Percentiles rank a stretch among this genome's conserved stretches.
Evolutionary conservation across 106 monocot species (phyloP).

Genomic region (Apostasia shenzhenica): DNA sequence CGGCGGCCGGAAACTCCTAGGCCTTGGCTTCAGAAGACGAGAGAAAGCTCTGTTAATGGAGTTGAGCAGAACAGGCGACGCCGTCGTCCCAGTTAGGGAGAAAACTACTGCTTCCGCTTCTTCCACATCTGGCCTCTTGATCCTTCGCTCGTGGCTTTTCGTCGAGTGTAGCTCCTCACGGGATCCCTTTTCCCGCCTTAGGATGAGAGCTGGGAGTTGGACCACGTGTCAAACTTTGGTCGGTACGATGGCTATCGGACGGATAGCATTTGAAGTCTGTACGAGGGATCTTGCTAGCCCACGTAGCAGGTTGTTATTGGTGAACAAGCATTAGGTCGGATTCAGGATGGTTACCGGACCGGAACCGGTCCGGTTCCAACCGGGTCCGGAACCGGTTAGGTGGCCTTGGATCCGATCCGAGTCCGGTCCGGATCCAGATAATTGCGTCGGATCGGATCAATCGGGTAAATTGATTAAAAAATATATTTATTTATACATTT

Average conservation of each 20-base stretch:
- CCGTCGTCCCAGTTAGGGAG: background rate
- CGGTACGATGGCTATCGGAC: background rate
- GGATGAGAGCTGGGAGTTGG: background rate
- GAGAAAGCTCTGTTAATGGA: background rate
- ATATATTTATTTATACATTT: too few relatives aligned
- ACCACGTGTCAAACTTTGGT: background rate
- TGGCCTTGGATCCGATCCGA: too few relatives aligned
- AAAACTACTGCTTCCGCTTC: background rate
- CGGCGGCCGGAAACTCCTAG: too few relatives aligned
- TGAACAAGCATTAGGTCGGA: too few relatives aligned
- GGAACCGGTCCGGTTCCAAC: too few relatives aligned
- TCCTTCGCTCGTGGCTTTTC: background rate
- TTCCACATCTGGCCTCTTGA: background rate
- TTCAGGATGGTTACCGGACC: too few relatives aligned
- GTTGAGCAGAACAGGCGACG: background rate
- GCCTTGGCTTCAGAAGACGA: background rate
- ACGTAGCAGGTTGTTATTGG: too few relatives aligned
- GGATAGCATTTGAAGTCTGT: background rate
- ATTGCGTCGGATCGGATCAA: too few relatives aligned
- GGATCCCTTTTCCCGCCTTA: background rate
- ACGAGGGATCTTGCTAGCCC: too few relatives aligned
- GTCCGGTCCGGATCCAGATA: too few relatives aligned
- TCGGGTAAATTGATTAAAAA: too few relatives aligned
- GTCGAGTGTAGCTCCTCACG: background rate
- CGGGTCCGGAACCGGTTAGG: too few relatives aligned